Base-by-base conservation (phyloP, 108 stramenopile species). In the Nitzschia sp. region DNA sequence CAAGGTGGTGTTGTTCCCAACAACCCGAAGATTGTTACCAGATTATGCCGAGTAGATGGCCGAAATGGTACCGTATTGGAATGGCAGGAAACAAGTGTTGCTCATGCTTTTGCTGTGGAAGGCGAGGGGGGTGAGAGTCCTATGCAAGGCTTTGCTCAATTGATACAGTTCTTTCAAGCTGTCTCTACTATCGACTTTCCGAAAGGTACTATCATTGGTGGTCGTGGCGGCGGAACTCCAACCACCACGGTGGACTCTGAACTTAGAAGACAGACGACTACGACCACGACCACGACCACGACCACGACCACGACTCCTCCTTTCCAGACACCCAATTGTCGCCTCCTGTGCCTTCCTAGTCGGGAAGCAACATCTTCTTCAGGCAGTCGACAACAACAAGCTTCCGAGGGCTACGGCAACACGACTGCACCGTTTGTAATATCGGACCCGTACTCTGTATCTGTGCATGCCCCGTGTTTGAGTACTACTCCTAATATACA, bases 31-130 rank as follows among this genome's bases (percentile, higher is more conserved):
- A 53, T 50, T 5, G 53, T 26, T 4, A 38, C 58, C 17, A 36
- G 46, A 15, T 30, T 70, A 33, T 61, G 36, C 21, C 33, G 69
- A 35, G 63, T 77, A 11, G 56, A 65, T 66, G 58, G 68, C 1
- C 34, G 23, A 35, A 50, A 46, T n/a, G 58, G 63, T 4, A 47
- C 28, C 22, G 53, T 77, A 33, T 35, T 77, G 3, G 54, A 68
- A 29, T 69, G 41, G 63, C 59, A 77, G 33, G 63, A 69, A 4
- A 53, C 63, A 32, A 70, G 76, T 53, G 58, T 77, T 1, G 76
- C 76, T 25, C 76, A 77, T 52, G 76, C 76, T 23, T 68, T 77
- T 58, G 76, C 76, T 8, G 53, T 25, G 26, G 54, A 38, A 38
- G 17, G 33, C 1, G 31, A 63, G 3, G 47, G 35, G 25, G 22